phyloP scores from a whole-genome alignment of 495 filamentous ascomycete species.

The Podospora pseudoanserina region DNA sequence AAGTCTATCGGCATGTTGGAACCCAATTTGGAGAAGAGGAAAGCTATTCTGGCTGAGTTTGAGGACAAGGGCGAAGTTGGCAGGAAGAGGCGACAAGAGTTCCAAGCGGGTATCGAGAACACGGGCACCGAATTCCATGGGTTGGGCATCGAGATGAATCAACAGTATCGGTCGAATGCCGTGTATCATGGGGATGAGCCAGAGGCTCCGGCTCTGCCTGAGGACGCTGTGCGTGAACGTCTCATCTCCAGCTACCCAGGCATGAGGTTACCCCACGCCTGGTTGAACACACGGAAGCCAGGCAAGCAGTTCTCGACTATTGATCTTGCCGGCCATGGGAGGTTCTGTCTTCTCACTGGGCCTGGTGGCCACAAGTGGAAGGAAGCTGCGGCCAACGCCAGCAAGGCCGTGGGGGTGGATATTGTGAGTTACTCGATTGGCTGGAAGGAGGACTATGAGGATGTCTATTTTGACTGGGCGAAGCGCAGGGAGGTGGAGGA shows the following conservation, averaged over 20 bases:
- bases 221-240: constrained; percentile 22
- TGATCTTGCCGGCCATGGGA: constrained; percentile 36
- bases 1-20: constrained; percentile 36
- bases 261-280: constrained; percentile 39
- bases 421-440: constrained; percentile 37
- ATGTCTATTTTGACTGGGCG: constrained; percentile 39
- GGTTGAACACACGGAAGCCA: constrained; percentile 34
- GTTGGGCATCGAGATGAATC: constrained; percentile 41
- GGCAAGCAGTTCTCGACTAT: constrained; percentile 34
- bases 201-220: constrained; percentile 17
- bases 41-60: constrained; percentile 28
- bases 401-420: constrained; percentile 23
- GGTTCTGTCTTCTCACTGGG: constrained; percentile 39
- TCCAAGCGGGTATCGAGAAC: constrained; percentile 31
- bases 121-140: constrained; percentile 38
- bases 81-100: constrained; percentile 21
- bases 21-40: constrained; percentile 24
- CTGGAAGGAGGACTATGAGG: constrained; percentile 39
- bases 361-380: constrained; percentile 36
- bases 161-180: constrained; percentile 35
- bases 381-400: constrained; percentile 25
- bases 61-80: constrained; percentile 28
- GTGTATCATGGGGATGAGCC: constrained; percentile 28
- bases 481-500: constrained; percentile 35
- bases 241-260: constrained; percentile 36